Evolutionary conservation across 2,329 filamentous ascomycete genomes (phyloP).

Genomic region (Allantophomopsis lycopodina): DNA sequence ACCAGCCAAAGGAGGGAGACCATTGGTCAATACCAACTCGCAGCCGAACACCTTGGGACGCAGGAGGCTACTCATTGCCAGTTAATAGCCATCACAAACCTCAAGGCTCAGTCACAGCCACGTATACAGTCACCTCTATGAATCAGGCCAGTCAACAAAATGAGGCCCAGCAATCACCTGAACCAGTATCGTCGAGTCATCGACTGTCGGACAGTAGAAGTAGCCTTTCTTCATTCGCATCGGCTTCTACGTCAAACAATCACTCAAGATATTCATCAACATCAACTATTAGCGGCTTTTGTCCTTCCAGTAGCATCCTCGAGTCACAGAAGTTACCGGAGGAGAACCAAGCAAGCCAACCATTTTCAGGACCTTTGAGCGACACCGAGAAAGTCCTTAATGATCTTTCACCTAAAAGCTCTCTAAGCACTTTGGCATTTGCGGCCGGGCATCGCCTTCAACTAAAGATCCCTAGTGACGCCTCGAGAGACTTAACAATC

Average conservation of each 20-base stretch:
- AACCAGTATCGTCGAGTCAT: slow-evolving; percentile 13
- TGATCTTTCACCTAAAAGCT: too few relatives aligned
- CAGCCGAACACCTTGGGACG: slow-evolving; percentile 20
- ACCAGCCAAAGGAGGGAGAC: slow-evolving; percentile 9
- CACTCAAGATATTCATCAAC: slow-evolving; percentile 19
- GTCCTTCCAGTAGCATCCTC: slow-evolving; percentile 1
- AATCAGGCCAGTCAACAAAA: slow-evolving; percentile 5
- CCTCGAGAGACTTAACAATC: too few relatives aligned
- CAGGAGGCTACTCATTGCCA: slow-evolving; percentile 20
- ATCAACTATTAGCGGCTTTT: slow-evolving; percentile 14
- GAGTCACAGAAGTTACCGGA: slow-evolving; percentile 1
- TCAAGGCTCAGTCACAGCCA: not conserved
- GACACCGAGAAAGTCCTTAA: too few relatives aligned
- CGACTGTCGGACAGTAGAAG: slow-evolving; percentile 18
- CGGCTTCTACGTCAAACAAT: slow-evolving; percentile 14
- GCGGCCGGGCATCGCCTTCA: too few relatives aligned
- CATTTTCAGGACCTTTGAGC: too few relatives aligned
- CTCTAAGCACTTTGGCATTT: too few relatives aligned
- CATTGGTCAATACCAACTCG: slow-evolving; percentile 7
- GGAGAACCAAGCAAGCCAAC: too few relatives aligned
- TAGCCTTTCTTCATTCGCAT: slow-evolving; percentile 18
- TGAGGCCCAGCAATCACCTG: slow-evolving; percentile 9
- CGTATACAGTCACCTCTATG: slow-evolving; percentile 2
- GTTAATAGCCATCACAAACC: slow-evolving; percentile 9
- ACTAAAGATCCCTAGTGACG: too few relatives aligned